Conservation (phyloP, 2,329 filamentous ascomycete genomes). For the Phaeomoniella chlamydospora region DNA sequence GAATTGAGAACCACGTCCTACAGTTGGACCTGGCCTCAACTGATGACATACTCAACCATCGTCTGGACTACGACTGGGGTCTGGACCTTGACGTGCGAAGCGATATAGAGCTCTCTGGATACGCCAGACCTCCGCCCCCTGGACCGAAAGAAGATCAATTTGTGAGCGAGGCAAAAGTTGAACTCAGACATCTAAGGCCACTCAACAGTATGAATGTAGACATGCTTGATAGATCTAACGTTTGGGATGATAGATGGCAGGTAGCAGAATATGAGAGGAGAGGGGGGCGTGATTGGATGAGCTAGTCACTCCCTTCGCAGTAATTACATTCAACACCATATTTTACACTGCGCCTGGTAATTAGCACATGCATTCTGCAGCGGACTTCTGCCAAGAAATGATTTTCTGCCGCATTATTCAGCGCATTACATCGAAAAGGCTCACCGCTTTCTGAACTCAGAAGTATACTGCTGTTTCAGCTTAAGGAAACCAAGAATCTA, state of each 20-base stretch:
- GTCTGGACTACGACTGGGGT: slow-evolving; percentile 17
- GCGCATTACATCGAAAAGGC: no score
- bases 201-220: not conserved
- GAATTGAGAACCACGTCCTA: slow-evolving; percentile 24
- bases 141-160: not conserved
- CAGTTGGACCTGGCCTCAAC: slow-evolving; percentile 28
- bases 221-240: not conserved
- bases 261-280: not conserved
- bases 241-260: not conserved
- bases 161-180: not conserved
- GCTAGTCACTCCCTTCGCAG: no score
- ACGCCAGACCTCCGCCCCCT: not conserved
- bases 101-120: not conserved
- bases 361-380: no score
- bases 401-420: no score
- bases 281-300: no score
- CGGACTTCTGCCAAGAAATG: no score
- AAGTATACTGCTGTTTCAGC: no score
- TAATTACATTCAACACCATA: no score
- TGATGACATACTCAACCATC: slow-evolving; percentile 21
- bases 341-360: no score
- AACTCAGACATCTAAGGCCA: not conserved
- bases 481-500: no score
- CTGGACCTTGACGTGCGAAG: slow-evolving; percentile 7
- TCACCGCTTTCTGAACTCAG: no score